Evolutionary conservation across 768 basidiomycete species (phyloP).

Genomic region (Dendrothele bispora): DNA sequence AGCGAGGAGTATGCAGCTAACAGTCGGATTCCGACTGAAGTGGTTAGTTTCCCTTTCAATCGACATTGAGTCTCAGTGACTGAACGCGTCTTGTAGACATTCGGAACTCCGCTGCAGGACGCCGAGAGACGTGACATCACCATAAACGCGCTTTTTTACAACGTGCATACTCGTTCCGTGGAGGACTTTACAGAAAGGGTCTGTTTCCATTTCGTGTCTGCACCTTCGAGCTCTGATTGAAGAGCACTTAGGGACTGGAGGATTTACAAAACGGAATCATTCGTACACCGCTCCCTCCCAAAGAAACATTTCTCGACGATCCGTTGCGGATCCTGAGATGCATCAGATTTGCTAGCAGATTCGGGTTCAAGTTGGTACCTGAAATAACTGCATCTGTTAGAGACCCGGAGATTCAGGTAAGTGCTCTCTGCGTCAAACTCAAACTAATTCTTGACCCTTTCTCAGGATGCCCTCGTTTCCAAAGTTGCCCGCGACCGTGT

Average conservation of each 20-base stretch:
- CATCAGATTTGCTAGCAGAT: constrained; percentile 88
- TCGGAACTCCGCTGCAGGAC: constrained; percentile 91
- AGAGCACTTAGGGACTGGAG: constrained; percentile 61
- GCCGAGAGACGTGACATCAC: constrained; percentile 90
- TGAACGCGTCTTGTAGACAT: constrained; percentile 50
- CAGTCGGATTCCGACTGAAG: constrained; percentile 85
- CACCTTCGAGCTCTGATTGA: not conserved
- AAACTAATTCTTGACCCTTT: not conserved
- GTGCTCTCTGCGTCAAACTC: constrained; percentile 1
- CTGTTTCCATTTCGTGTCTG: not conserved
- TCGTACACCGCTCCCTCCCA: constrained; percentile 85
- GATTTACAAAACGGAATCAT: constrained; percentile 80
- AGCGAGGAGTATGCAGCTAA: constrained; percentile 87
- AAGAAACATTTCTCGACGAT: constrained; percentile 91
- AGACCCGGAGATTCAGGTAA: constrained; percentile 65
- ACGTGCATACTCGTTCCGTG: constrained; percentile 79
- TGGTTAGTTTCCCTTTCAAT: constrained; percentile 52
- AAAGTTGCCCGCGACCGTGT: constrained; percentile 92
- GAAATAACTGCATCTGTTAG: constrained; percentile 64
- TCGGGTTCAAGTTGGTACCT: constrained; percentile 75
- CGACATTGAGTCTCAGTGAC: not conserved
- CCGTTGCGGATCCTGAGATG: constrained; percentile 91
- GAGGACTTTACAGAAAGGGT: constrained; percentile 89
- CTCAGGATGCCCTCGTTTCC: constrained; percentile 59
- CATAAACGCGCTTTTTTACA: constrained; percentile 96